Evolutionary conservation across 2,329 filamentous ascomycete genomes (phyloP).

Genomic region (Xylaria sp.): DNA sequence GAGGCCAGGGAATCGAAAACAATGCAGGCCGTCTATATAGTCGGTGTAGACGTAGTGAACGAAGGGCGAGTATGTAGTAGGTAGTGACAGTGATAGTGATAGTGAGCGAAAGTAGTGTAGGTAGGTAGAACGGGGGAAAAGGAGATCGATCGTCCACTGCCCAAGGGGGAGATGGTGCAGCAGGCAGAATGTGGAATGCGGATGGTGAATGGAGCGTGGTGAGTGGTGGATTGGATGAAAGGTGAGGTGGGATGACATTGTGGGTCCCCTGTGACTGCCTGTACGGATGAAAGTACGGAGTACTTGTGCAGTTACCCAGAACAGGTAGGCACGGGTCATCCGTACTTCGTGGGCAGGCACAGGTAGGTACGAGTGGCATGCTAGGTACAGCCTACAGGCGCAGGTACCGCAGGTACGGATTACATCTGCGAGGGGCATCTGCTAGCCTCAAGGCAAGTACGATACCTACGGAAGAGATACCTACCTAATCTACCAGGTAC

Average conservation of each 20-base stretch:
- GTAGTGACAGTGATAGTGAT: too few species aligned
- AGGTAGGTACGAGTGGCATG: not conserved
- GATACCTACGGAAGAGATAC: too few species aligned
- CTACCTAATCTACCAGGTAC: too few species aligned
- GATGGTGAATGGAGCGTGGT: not conserved
- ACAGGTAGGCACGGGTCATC: too few species aligned
- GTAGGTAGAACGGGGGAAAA: not conserved
- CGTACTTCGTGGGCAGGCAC: not conserved
- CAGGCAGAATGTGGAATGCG: not conserved
- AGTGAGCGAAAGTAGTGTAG: too few species aligned
- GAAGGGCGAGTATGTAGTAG: not conserved
- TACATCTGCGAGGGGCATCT: not conserved
- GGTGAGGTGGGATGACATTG: slow-evolving; percentile 12
- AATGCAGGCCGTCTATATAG: slow-evolving; percentile 5
- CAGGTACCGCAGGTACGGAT: not conserved
- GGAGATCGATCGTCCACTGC: slow-evolving; percentile 8
- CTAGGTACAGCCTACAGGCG: too few species aligned
- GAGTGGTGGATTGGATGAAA: not conserved
- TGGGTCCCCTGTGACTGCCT: slow-evolving; percentile 1
- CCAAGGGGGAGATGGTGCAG: slow-evolving; percentile 1
- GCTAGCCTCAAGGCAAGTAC: too few species aligned
- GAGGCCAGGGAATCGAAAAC: not conserved
- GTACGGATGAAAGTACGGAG: too few species aligned
- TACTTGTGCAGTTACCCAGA: too few species aligned
- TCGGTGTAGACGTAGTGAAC: slow-evolving; percentile 2